Evolutionary conservation across 1,284 basidiomycete species (phyloP).

Genomic region (Amylostereum chailletii): DNA sequence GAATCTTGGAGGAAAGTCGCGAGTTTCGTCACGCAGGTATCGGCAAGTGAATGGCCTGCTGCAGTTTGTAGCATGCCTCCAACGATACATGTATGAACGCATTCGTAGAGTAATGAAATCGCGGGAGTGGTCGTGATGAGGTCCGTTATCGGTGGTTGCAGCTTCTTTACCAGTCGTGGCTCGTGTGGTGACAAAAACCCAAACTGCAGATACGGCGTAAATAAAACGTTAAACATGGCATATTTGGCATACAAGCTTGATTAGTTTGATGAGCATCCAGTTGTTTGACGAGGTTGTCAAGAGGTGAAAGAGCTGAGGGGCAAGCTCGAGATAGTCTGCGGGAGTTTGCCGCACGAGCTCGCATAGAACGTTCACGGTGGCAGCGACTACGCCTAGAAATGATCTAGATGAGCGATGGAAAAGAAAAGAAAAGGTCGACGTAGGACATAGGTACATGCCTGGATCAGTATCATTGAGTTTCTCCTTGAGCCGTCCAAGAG

Average conservation of each 20-base stretch:
- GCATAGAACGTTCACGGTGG: constrained; percentile 91
- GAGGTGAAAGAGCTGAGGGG: constrained; percentile 92
- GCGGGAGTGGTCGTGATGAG: constrained; percentile 95
- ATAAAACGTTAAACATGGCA: constrained; percentile 5
- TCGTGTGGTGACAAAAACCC: constrained; percentile 87
- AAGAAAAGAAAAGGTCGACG: neutral
- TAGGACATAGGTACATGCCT: constrained; percentile 31
- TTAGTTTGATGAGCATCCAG: constrained; percentile 99
- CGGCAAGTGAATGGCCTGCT: constrained; percentile 76
- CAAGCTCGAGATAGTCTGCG: constrained; percentile 72
- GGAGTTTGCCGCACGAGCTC: constrained; percentile 83
- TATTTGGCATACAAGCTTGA: constrained; percentile 71
- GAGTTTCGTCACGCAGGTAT: constrained; percentile 88
- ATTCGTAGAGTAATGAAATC: constrained; percentile 95
- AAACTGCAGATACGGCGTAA: constrained; percentile 47
- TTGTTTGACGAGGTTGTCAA: constrained; percentile 94
- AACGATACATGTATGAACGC: constrained; percentile 95
- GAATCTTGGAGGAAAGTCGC: constrained; percentile 86
- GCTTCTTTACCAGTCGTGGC: constrained; percentile 88
- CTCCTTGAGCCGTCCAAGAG: constrained; percentile 70
- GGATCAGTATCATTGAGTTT: constrained; percentile 82
- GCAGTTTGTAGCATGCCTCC: constrained; percentile 89
- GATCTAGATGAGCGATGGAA: neutral
- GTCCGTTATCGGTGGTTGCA: constrained; percentile 88
- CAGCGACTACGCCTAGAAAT: constrained; percentile 74